Base-by-base conservation (phyloP, 2,329 filamentous ascomycete species). In the Colletotrichum cuscutae region DNA sequence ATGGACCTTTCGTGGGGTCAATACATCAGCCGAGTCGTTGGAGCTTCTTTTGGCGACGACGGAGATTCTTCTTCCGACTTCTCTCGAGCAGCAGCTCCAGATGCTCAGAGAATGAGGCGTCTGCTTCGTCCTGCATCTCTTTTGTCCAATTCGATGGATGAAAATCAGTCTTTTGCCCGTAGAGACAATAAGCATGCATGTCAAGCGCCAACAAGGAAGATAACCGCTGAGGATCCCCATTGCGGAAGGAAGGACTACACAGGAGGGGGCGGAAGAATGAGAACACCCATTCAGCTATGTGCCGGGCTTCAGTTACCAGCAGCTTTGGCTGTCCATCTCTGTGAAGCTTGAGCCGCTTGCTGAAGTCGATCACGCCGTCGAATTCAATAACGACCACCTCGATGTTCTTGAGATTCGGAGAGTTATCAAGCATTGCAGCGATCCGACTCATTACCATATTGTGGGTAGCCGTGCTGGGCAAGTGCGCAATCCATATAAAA, bases 401-500 rank as follows among this genome's bases (percentile, higher is more conserved):
- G 4, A 49, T 22, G 11, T 8, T 8, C 42, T 49, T n/a, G 19
- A 49, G 42, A 8, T n/a, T 49, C 8, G 42, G 42, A 49, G 42
- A 49, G 19, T 22, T 49, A 9, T 49, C 19, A n/a, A 49, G 42
- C 19, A 49, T 49, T 5, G 19, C 7, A 11, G 42, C 7, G 8
- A n/a, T 22, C 4, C 19, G 4, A 15, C 13, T 42, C 12, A 42
- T 32, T 11, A 32, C 30, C 30, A 32, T 11, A 11, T 11, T 32
- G 8, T 32, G 30, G 30, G 30, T 32, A 32, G 1, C 30, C 30
- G 30, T 8, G 30, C 32, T 35, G 37, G 13, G 1, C 15, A 42
- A 42, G 37, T 42, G 37, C 37, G 6, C 13, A 13, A 0, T 7
- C 0, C 3, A 19, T 0, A 7, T 15, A 42, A 42, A 3, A 2